Evolutionary conservation across 1,139 yeast species (phyloP), one percentile per base, ranked within the genome.

Genomic region (Lodderomyces jiufengensis): DNA sequence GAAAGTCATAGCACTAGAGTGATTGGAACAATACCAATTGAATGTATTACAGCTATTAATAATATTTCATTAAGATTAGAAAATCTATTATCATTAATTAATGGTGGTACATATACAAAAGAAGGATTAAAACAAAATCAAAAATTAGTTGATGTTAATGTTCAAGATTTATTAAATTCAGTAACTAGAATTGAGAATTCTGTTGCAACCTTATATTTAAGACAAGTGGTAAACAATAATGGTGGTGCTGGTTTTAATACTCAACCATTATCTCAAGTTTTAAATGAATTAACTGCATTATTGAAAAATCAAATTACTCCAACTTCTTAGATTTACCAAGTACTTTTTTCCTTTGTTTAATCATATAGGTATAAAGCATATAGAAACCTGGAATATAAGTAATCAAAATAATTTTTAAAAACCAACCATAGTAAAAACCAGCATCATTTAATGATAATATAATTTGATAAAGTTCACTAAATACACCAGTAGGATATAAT

Each of bases 401-500:
- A 28, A 76, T 59, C 61, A 92, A 69, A 36, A 77, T 67, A 2
- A 60, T 70, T 43, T 76, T 69, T 49, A 88, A 69, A 38, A 75
- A 54, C 54, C 72, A 70, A 32, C 78, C 72, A 58, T 76, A 78
- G 60, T 70, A 63, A 13, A 56, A 64, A 28, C 66, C 71, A 10
- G 95, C 95, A 36, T 75, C 77, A 25, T 69, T 74, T 33, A 87
- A 67, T 0, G 95, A 80, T 42, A 79, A 63, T 58, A 78, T 80
- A 43, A 87, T 73, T 63, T 88, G 77, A 35, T 70, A 53, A 46
- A 86, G 70, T 57, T 92, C 99, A 42, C 94, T 80, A 4, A 84
- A 77, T 12, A 92, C 97, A 5, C 98, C 98, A 24, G 85, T 61
- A 16, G 98, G 98, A 54, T 92, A 92, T 49, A 92, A 70, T 2